A percentile compares a stretch with the other conserved stretches of the same genome.
Evolutionary conservation across 176 grass and related monocot species (phyloP).

Genomic region (Oryza meyeriana): DNA sequence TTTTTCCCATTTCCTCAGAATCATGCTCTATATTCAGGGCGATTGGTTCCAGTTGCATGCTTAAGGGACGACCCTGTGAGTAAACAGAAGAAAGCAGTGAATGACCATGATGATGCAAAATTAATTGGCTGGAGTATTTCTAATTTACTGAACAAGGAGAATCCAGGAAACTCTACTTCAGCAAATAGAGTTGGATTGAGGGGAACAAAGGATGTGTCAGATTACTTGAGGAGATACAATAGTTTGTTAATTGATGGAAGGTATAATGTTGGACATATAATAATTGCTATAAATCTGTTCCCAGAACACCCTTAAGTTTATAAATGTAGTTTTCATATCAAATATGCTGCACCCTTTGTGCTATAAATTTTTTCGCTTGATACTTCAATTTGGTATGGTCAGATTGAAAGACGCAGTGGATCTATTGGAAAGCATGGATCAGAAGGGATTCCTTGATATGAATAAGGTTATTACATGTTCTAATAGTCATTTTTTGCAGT

Average conservation of each 20-base stretch:
- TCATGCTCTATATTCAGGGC: slow-evolving; percentile 46
- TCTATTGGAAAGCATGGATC: slow-evolving; percentile 67
- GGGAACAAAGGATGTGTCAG: slow-evolving; percentile 41
- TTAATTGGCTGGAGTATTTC: slow-evolving; percentile 38
- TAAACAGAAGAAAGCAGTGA: slow-evolving; percentile 56
- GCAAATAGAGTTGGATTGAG: slow-evolving; percentile 42
- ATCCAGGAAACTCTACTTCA: slow-evolving; percentile 33
- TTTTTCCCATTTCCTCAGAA: slow-evolving; percentile 28
- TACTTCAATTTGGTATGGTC: slow-evolving; percentile 28
- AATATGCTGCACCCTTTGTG: slow-evolving; percentile 12
- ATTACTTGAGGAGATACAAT: slow-evolving; percentile 69
- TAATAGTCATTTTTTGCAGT: not conserved
- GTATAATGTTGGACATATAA: slow-evolving; percentile 43
- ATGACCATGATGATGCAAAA: slow-evolving; percentile 36
- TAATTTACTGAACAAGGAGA: slow-evolving; percentile 37
- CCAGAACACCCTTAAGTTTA: not conserved
- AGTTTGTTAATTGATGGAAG: slow-evolving; percentile 74
- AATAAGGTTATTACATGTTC: slow-evolving; percentile 59
- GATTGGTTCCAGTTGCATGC: slow-evolving; percentile 51
- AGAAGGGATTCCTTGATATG: slow-evolving; percentile 69
- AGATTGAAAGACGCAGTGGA: slow-evolving; percentile 79
- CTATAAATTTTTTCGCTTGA: not conserved
- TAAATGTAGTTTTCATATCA: slow-evolving; percentile 14
- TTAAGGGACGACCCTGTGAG: slow-evolving; percentile 54
- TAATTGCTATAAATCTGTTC: not conserved